These are phyloP conservation scores for Chytriomyces sp. DNA, from an alignment of 192 early-diverging fungal species.

Conservation along the genomic window DNA sequence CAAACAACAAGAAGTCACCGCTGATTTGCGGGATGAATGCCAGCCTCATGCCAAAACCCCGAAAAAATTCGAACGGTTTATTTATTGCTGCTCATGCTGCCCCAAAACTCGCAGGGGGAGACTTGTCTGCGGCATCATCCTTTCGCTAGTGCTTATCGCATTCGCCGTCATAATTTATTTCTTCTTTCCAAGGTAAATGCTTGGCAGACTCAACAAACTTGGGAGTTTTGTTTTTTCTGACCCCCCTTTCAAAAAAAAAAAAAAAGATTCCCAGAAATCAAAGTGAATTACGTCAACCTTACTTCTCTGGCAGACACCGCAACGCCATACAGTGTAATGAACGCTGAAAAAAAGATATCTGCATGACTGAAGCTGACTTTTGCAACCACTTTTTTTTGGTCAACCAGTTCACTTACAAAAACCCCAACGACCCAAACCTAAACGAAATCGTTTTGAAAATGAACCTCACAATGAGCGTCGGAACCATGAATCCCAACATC, in stretches of 20 bases:
- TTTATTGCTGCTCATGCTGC: too few relatives aligned
- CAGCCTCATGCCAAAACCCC: too few relatives aligned
- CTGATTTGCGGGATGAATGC: too few relatives aligned
- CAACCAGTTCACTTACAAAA: neutral
- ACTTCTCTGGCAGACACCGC: neutral
- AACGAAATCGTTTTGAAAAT: constrained; percentile 19
- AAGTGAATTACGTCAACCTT: constrained; percentile 16
- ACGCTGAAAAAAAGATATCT: neutral
- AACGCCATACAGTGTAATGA: constrained; percentile 8
- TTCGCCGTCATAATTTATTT: neutral
- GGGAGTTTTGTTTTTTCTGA: too few relatives aligned
- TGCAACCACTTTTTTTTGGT: neutral
- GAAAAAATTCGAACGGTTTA: too few relatives aligned
- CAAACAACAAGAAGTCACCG: too few relatives aligned
- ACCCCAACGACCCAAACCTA: neutral
- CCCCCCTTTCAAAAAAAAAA: too few relatives aligned
- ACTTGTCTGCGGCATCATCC: too few relatives aligned
- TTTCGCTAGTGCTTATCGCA: neutral
- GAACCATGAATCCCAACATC: constrained; percentile 28
- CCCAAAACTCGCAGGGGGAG: too few relatives aligned
- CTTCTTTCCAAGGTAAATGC: constrained; percentile 2
- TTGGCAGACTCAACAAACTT: too few relatives aligned
- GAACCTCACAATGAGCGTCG: constrained; percentile 28
- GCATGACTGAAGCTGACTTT: too few relatives aligned
- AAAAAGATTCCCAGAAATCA: constrained; percentile 16